Conservation (phyloP, 2,329 filamentous ascomycete species). For the Dendryphion nanum region DNA sequence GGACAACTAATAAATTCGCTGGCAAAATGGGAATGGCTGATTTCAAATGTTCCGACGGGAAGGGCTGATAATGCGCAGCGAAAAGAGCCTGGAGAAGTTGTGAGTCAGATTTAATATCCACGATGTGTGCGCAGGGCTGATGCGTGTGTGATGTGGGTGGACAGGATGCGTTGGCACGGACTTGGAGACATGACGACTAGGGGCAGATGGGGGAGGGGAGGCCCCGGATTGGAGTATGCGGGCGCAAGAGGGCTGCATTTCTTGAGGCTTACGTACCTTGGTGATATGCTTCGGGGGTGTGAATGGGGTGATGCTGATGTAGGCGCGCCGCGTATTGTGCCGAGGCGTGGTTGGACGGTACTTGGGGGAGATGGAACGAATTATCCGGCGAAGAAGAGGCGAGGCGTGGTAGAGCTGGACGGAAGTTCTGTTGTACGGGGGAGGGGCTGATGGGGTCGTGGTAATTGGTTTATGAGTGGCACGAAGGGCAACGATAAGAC, state of each 20-base stretch:
- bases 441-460: conserved; percentile 6
- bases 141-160: too few relatives aligned
- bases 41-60: conserved; percentile 17
- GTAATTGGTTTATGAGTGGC: conserved; percentile 1
- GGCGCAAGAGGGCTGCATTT: conserved; percentile 25
- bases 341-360: conserved; percentile 19
- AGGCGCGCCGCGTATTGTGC: not conserved
- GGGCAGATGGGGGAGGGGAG: conserved; percentile 18
- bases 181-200: conserved; percentile 9
- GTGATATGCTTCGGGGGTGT: not conserved
- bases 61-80: conserved; percentile 21
- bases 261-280: conserved; percentile 32
- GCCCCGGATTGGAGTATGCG: conserved; percentile 21
- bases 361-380: conserved; percentile 16
- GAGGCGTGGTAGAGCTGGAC: too few relatives aligned
- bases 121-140: conserved; percentile 26
- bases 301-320: not conserved
- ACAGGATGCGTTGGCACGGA: conserved; percentile 33
- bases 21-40: conserved; percentile 28
- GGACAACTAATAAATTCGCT: conserved; percentile 26
- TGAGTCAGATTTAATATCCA: conserved; percentile 40
- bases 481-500: not conserved
- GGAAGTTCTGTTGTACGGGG: too few relatives aligned
- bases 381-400: conserved; percentile 18
- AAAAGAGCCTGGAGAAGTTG: conserved; percentile 19